Evolutionary conservation across 257 asterid species (phyloP).

Genomic region (Lithospermum erythrorhizon): DNA sequence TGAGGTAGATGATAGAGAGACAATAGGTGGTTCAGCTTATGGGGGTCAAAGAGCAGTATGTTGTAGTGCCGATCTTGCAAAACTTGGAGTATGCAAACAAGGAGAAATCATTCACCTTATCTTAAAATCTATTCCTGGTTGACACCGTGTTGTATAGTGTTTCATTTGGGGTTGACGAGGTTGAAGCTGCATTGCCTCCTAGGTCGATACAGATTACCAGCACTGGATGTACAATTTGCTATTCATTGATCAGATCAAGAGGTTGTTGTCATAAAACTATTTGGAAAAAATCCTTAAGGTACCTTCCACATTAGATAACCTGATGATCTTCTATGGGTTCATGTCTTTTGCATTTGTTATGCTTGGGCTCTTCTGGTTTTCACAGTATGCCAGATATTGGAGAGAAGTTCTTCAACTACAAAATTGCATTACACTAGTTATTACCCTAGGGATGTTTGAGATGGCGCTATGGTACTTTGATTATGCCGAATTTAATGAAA

Average conservation of each 20-base stretch:
- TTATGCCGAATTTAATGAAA: slow-evolving; percentile 76
- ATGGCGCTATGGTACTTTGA: slow-evolving; percentile 96
- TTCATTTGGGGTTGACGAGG: slow-evolving; percentile 43
- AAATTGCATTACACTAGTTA: slow-evolving; percentile 77
- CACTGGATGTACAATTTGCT: slow-evolving; percentile 89
- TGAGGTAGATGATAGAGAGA: slow-evolving; percentile 87
- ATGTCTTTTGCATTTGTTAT: slow-evolving; percentile 82
- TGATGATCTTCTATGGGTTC: slow-evolving; percentile 71
- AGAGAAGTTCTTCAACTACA: slow-evolving; percentile 82
- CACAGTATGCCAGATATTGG: slow-evolving; percentile 88
- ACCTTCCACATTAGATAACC: slow-evolving; percentile 96
- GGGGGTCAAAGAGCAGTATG: slow-evolving; percentile 97
- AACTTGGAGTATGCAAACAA: slow-evolving; percentile 84
- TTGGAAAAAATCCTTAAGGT: slow-evolving; percentile 94
- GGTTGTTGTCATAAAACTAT: slow-evolving; percentile 54
- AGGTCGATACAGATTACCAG: slow-evolving; percentile 57
- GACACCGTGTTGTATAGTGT: slow-evolving; percentile 84
- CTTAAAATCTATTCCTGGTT: slow-evolving; percentile 62
- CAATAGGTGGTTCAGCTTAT: slow-evolving; percentile 87
- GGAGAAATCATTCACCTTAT: slow-evolving; percentile 67
- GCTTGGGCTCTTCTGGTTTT: slow-evolving; percentile 90
- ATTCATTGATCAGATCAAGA: slow-evolving; percentile 79
- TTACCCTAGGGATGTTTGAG: slow-evolving; percentile 87
- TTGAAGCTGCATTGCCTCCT: slow-evolving; percentile 43
- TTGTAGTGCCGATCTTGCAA: slow-evolving; percentile 83